Conservation (phyloP, 768 basidiomycete species). For the Tulasnella sp. region DNA sequence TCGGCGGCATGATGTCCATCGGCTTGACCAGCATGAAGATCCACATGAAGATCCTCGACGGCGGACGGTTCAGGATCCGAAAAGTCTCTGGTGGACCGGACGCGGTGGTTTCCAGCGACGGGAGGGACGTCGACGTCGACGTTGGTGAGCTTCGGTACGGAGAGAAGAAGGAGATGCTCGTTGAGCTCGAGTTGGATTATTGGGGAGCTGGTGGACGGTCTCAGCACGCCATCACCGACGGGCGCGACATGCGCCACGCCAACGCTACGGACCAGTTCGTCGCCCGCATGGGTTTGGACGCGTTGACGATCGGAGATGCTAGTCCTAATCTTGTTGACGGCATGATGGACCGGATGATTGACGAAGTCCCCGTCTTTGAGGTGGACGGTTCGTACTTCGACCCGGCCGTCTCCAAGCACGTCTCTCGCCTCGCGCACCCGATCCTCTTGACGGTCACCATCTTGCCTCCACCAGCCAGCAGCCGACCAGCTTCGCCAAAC, state of each 20-base stretch:
- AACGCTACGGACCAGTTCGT: slow-evolving; percentile 90
- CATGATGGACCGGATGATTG: slow-evolving; percentile 96
- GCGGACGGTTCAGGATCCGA: slow-evolving; percentile 84
- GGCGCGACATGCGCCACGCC: slow-evolving; percentile 30
- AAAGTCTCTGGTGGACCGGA: slow-evolving; percentile 90
- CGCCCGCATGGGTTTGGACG: slow-evolving; percentile 75
- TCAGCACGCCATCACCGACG: not conserved
- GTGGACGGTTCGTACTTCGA: slow-evolving; percentile 95
- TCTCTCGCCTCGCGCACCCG: slow-evolving; percentile 86
- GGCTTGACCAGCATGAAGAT: slow-evolving; percentile 90
- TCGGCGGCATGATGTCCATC: slow-evolving; percentile 96
- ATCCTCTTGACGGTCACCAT: slow-evolving; percentile 93
- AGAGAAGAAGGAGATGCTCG: slow-evolving; percentile 95
- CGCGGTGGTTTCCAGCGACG: slow-evolving; percentile 84
- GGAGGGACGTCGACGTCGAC: slow-evolving; percentile 92
- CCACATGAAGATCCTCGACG: slow-evolving; percentile 89
- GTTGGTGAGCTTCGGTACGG: slow-evolving; percentile 91
- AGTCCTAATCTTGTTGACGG: slow-evolving; percentile 73
- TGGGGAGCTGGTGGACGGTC: slow-evolving; percentile 36
- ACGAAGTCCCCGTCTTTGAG: slow-evolving; percentile 94
- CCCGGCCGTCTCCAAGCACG: slow-evolving; percentile 75
- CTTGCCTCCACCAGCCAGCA: slow-evolving; percentile 50
- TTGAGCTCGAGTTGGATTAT: slow-evolving; percentile 88
- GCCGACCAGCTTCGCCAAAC: slow-evolving; percentile 42
- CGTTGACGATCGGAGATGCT: slow-evolving; percentile 60